Conservation (phyloP, 768 basidiomycete genomes). For the Boletellus sp. region DNA sequence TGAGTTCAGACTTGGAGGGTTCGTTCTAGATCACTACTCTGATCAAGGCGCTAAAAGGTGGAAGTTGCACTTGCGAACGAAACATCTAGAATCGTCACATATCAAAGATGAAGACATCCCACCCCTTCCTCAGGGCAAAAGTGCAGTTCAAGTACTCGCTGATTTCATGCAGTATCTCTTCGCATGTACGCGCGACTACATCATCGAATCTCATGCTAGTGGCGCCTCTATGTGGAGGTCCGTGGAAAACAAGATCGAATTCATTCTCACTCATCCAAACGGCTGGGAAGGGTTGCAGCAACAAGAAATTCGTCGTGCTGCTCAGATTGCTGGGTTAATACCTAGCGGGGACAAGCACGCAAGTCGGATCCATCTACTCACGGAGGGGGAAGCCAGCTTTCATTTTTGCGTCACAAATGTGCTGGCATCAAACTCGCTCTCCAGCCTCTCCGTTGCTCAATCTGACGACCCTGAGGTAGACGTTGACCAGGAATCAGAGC, state of each 20-base stretch:
- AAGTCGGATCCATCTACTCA: constrained; percentile 5
- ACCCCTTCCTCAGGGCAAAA: constrained; percentile 21
- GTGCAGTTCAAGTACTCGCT: constrained; percentile 18
- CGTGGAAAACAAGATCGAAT: constrained; percentile 17
- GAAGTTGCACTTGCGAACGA: constrained; percentile 36
- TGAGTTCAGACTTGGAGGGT: constrained; percentile 6
- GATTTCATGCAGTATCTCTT: constrained; percentile 31
- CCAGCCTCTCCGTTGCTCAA: neutral
- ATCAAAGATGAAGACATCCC: constrained; percentile 20
- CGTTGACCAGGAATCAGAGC: constrained; percentile 21
- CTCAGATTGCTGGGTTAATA: neutral
- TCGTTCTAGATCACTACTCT: neutral
- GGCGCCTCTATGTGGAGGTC: constrained; percentile 24
- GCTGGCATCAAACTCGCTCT: constrained; percentile 31
- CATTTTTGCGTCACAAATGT: constrained; percentile 41
- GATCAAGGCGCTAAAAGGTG: constrained; percentile 18
- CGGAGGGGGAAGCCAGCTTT: constrained; percentile 27
- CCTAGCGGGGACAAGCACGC: neutral
- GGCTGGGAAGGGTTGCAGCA: constrained; percentile 33
- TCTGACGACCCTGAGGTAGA: constrained; percentile 1
- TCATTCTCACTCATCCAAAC: constrained; percentile 29
- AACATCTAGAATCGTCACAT: constrained; percentile 20
- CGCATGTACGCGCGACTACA: constrained; percentile 19
- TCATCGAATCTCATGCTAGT: constrained; percentile 27
- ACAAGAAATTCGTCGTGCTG: constrained; percentile 23